Evolutionary conservation across 2,329 filamentous ascomycete species (phyloP), one percentile per base, ranked within the genome.

Genomic region (Xylaria sp.): DNA sequence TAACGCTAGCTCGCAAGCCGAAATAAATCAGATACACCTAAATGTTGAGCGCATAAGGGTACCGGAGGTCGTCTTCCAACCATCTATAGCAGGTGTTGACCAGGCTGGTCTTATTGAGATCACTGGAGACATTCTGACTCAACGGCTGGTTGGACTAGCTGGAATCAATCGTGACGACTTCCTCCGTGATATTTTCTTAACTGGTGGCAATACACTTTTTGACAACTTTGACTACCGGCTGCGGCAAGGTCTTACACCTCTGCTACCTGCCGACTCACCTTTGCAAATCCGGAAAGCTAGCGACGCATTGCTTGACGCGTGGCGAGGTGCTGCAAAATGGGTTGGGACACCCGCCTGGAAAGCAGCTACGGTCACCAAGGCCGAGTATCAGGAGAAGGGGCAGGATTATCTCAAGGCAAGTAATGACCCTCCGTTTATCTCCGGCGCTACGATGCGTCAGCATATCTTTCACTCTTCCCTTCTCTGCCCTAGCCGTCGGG

Each of bases 41-140:
- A 99, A 99, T 78, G 93, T 99, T 61, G 94, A 98, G 83, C 90
- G 95, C 63, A 97, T 98, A 79, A 91, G 94, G 57, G 93, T 97
- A 1, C 94, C 94, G 2, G 95, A 98, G 81, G 91, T 97, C 9
- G 87, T 97, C 20, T 97, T 97, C 82, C 93, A 96, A 76, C 95
- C 94, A 0, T 90, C 91, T 17, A 97, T 98, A 75, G 94, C 94
- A 0, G 94, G 94, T 6, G 82, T 97, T 53, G 94, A 98, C 78
- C 96, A 99, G 81, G 93, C 95, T 1, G 96, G 96, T 31, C 87
- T 99, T 57, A 86, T 97, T 20, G 96, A 99, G 79, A 96, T 98
- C 65, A 92, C 92, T 0, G 91, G 93, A 17, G 93, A 96, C 74
- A 96, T 99, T 69, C 84, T 98, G 27, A 93, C 88, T 51, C 92